Evolutionary conservation across 306 rosid genomes (phyloP), one percentile per base, ranked within the genome.

Genomic region (Quillaja saponaria): DNA sequence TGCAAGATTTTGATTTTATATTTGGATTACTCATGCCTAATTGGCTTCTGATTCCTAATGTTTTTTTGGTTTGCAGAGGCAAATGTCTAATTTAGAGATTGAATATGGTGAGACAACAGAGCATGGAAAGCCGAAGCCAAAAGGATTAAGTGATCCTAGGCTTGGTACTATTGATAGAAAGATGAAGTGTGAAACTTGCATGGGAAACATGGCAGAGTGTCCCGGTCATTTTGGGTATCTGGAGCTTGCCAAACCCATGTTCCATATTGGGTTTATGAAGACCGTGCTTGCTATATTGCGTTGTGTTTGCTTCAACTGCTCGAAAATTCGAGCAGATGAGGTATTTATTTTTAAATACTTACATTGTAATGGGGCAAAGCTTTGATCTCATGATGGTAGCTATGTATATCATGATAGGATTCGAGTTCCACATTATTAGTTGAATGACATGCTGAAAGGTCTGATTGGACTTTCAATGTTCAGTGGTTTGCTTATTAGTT

Each of bases 221-320:
- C 99, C 99, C 0, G 99, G 99, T 2, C 99, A 92, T 39, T 92
- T 92, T 60, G 99, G 99, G 15, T 92, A 89, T 66, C 85, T 92
- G 51, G 99, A 92, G 86, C 95, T 92, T 10, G 99, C 99, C 0
- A 92, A 92, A 41, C 99, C 99, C 0, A 92, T 92, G 99, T 92
- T 92, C 40, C 99, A 92, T 57, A 89, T 92, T 10, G 99, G 99
- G 16, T 92, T 92, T 55, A 31, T 92, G 81, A 92, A 89, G 81
- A 92, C 94, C 0, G 95, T 92, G 5, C 78, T 89, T 10, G 48
- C 73, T 5, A 85, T 92, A 39, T 86, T 92, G 96, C 95, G 96
- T 1, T 84, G 87, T 10, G 99, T 92, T 52, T 92, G 99, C 81
- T 92, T 92, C 76, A 92, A 86, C 71, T 92, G 99, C 80, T 92